Conservation (phyloP, 805 yeast genomes). For the Yarrowia osloensis region DNA sequence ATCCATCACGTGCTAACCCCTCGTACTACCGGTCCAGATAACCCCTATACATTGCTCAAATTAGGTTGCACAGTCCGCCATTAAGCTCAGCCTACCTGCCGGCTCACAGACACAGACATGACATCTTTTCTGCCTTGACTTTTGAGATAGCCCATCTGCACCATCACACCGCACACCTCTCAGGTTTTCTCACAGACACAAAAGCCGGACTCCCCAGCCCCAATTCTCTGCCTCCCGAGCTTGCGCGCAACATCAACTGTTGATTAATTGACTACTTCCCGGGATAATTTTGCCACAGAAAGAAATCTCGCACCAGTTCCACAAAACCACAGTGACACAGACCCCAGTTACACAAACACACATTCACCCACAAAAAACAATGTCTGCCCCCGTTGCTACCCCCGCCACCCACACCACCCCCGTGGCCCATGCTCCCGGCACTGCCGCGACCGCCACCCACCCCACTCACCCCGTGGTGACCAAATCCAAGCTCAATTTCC, state of each 20-base stretch:
- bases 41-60: not conserved
- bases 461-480: slow-evolving; percentile 9
- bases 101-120: not conserved
- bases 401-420: slow-evolving; percentile 5
- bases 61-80: not conserved
- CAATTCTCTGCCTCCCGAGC: not conserved
- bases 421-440: slow-evolving; percentile 23
- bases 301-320: not conserved
- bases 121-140: slow-evolving; percentile 3
- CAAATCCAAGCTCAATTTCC: slow-evolving; percentile 35
- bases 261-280: not conserved
- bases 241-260: slow-evolving; percentile 25
- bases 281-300: not conserved
- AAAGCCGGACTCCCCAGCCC: not conserved
- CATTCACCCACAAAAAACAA: not conserved
- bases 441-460: slow-evolving; percentile 2
- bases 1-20: too few species aligned
- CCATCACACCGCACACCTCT: not conserved
- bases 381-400: slow-evolving; percentile 7
- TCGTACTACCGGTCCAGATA: too few species aligned
- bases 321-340: not conserved
- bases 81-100: not conserved
- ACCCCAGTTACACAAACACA: not conserved
- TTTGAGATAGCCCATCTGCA: slow-evolving; percentile 1
- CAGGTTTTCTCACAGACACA: not conserved